Conservation (phyloP, 306 rosid genomes). For the Castanea crenata region DNA sequence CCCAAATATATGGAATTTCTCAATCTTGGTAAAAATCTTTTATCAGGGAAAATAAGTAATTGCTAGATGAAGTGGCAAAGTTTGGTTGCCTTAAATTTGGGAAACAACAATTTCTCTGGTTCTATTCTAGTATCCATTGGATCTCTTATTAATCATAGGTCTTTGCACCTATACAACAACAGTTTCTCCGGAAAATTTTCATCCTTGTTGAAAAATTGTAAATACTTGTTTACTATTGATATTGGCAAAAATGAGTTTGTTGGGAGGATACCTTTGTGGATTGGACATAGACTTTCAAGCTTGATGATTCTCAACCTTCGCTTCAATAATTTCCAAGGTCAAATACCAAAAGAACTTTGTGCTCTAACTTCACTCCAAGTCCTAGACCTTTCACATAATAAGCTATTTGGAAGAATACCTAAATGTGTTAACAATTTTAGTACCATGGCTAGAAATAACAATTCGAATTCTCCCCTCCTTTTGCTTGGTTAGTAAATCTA, state of each 20-base stretch:
- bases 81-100: neutral
- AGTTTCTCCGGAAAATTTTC: too few relatives aligned
- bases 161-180: neutral
- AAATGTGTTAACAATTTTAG: too few relatives aligned
- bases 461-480: fast-evolving
- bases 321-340: conserved; percentile 2
- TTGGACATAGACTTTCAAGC: neutral
- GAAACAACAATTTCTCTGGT: conserved; percentile 16
- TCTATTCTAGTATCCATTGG: conserved; percentile 25
- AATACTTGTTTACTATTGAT: too few relatives aligned
- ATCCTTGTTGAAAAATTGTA: too few relatives aligned
- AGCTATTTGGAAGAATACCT: too few relatives aligned
- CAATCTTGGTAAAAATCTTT: neutral
- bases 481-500: fast-evolving
- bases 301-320: conserved; percentile 7
- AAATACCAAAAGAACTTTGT: neutral
- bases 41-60: neutral
- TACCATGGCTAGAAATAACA: too few relatives aligned
- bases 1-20: neutral
- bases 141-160: neutral
- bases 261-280: neutral
- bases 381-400: too few relatives aligned
- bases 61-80: conserved; percentile 13
- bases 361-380: too few relatives aligned
- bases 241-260: too few relatives aligned